Conservation (phyloP, 2,329 filamentous ascomycete genomes). For the Nigrograna mackinnonii region DNA sequence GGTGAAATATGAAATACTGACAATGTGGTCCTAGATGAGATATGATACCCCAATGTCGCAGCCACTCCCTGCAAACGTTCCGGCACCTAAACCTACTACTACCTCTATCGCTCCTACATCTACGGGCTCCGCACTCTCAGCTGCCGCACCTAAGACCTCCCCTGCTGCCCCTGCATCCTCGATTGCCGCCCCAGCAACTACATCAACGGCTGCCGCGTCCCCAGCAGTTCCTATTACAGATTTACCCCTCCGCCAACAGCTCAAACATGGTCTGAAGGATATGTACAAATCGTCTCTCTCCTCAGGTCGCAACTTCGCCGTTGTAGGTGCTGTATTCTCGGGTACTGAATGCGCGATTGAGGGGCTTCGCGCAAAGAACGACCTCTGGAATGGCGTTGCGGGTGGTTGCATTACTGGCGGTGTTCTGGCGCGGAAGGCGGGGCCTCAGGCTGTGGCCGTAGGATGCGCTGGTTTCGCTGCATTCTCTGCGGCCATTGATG, state of each 20-base stretch:
- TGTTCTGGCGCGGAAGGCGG: constrained; percentile 81
- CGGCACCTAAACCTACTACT: constrained; percentile 31
- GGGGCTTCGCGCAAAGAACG: constrained; percentile 89
- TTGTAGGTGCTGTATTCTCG: constrained; percentile 86
- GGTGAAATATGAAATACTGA: neutral
- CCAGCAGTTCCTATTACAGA: constrained; percentile 54
- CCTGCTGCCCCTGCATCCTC: constrained; percentile 56
- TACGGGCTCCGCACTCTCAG: constrained; percentile 5
- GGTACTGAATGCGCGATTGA: constrained; percentile 97
- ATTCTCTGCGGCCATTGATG: constrained; percentile 89
- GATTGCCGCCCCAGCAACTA: constrained; percentile 72
- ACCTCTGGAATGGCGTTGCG: constrained; percentile 82
- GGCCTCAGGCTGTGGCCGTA: constrained; percentile 83
- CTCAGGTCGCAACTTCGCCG: constrained; percentile 90
- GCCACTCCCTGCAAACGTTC: constrained; percentile 23
- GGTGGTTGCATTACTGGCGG: constrained; percentile 92
- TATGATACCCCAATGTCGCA: constrained; percentile 87
- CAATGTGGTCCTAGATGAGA: constrained; percentile 71
- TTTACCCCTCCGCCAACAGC: constrained; percentile 82
- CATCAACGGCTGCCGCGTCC: constrained; percentile 69
- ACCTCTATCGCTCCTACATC: constrained; percentile 46
- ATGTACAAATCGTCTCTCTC: constrained; percentile 85
- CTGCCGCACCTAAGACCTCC: constrained; percentile 22
- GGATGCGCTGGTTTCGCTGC: constrained; percentile 94
- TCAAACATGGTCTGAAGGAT: constrained; percentile 86